These are phyloP conservation scores for Rhazya stricta DNA, from an alignment of 257 asterid genomes.

Conservation along the genomic window DNA sequence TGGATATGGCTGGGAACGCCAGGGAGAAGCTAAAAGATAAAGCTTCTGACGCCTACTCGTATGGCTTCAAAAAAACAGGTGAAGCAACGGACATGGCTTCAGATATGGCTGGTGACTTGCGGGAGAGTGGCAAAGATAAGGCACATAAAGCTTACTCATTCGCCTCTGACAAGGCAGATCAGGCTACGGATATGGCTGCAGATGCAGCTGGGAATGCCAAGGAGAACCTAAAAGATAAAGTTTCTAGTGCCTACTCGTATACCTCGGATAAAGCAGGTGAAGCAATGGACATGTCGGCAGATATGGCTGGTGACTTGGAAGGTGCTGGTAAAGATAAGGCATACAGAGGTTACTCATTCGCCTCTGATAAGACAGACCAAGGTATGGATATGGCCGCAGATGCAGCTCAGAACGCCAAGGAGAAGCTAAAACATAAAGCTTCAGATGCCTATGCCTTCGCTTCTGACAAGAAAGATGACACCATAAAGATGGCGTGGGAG, in stretches of 20 bases:
- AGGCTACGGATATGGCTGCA: neutral
- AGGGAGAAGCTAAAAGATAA: conserved; percentile 7
- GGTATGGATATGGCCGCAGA: neutral
- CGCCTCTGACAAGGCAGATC: neutral
- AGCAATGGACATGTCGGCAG: conserved; percentile 13
- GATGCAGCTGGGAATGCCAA: neutral
- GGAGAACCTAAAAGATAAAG: conserved; percentile 10
- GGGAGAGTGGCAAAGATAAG: conserved; percentile 21
- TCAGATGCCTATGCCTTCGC: conserved; percentile 6
- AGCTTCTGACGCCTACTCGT: conserved; percentile 24
- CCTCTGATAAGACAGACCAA: neutral
- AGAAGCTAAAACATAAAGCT: conserved; percentile 10
- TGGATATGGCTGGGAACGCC: neutral
- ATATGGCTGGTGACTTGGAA: conserved; percentile 12
- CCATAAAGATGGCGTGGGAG: conserved; percentile 32
- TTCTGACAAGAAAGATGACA: conserved; percentile 3
- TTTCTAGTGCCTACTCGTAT: conserved; percentile 20
- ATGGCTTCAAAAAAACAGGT: conserved; percentile 1
- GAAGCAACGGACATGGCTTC: conserved; percentile 17
- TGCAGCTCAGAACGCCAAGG: neutral
- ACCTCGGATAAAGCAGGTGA: conserved; percentile 8
- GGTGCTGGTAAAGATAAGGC: conserved; percentile 21
- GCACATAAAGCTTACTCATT: conserved; percentile 13
- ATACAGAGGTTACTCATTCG: neutral
- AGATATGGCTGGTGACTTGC: conserved; percentile 15